A percentile compares a stretch with the other conserved stretches of the same genome.
Conservation (phyloP, 345 rosid species). For the Citrus australasica region DNA sequence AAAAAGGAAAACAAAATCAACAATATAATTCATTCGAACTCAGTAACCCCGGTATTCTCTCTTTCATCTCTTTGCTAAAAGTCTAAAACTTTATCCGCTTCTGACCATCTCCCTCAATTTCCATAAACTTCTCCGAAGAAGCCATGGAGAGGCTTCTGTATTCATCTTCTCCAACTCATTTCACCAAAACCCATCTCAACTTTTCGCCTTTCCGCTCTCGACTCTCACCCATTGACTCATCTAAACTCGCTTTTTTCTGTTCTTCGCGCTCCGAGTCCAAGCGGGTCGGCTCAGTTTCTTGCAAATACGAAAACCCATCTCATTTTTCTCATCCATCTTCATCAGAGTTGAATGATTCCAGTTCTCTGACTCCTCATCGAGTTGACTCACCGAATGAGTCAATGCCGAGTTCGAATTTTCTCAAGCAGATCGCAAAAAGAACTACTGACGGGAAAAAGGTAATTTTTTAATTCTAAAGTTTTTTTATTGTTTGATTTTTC, state of each 20-base stretch:
- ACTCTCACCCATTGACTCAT: conserved; percentile 35
- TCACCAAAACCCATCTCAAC: conserved; percentile 32
- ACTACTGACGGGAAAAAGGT: conserved; percentile 56
- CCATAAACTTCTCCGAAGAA: conserved; percentile 15
- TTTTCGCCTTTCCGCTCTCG: conserved; percentile 37
- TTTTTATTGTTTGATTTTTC: background rate
- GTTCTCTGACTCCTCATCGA: conserved; percentile 19
- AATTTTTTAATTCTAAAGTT: background rate
- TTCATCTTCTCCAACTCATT: conserved; percentile 46
- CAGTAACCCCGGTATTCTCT: too few species aligned
- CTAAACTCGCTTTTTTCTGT: conserved; percentile 28
- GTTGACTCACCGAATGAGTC: conserved; percentile 29
- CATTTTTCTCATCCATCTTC: conserved; percentile 10
- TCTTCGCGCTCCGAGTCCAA: conserved; percentile 25
- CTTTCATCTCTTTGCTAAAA: conserved; percentile 5
- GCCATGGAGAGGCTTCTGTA: conserved; percentile 95
- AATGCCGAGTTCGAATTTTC: conserved; percentile 22
- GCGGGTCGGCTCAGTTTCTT: conserved; percentile 45
- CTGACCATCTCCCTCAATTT: conserved; percentile 1
- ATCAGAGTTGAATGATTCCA: conserved; percentile 8
- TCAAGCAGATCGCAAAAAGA: conserved; percentile 30
- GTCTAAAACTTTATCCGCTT: conserved; percentile 36
- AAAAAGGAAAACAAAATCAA: too few species aligned
- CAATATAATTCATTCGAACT: too few species aligned
- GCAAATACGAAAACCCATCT: conserved; percentile 29